Percentiles rank a stretch among this genome's conserved stretches.
Conservation (phyloP, 495 filamentous ascomycete genomes). For the Neurospora sp. region DNA sequence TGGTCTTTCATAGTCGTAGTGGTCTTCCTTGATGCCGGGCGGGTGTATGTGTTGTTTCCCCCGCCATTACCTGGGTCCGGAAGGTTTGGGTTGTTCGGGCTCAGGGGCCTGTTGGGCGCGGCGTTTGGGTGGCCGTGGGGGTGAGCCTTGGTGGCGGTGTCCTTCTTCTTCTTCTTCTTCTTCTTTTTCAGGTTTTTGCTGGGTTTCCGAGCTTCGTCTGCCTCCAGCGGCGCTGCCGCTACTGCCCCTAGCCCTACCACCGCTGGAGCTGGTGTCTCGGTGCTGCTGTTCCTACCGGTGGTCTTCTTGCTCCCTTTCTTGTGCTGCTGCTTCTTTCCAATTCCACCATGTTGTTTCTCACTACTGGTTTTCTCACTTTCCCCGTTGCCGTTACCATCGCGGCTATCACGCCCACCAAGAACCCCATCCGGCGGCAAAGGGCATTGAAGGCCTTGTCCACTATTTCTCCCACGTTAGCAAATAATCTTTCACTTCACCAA, state of each 20-base stretch:
- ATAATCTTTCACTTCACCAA: background rate
- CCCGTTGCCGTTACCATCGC: background rate
- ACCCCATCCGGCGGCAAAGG: background rate
- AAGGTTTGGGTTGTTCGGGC: background rate
- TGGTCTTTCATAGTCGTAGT: background rate
- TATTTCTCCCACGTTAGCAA: background rate
- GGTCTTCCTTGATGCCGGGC: background rate
- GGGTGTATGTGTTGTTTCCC: background rate
- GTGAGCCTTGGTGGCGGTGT: background rate
- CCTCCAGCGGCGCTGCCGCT: background rate
- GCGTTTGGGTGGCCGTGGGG: background rate
- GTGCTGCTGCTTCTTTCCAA: background rate
- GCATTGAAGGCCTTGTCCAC: background rate
- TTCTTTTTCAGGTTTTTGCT: background rate
- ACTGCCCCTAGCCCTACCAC: background rate
- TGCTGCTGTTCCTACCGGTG: background rate
- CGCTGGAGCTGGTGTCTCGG: background rate
- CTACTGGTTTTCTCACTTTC: background rate
- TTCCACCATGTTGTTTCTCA: background rate
- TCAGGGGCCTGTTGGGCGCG: background rate
- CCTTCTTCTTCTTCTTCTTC: background rate
- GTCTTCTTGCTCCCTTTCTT: background rate
- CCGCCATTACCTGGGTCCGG: slow-evolving; percentile 1
- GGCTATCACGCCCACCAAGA: background rate
- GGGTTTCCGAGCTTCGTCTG: background rate